These are phyloP conservation scores for Neurospora sp. DNA, from an alignment of 495 filamentous ascomycete genomes.

Conservation along the genomic window DNA sequence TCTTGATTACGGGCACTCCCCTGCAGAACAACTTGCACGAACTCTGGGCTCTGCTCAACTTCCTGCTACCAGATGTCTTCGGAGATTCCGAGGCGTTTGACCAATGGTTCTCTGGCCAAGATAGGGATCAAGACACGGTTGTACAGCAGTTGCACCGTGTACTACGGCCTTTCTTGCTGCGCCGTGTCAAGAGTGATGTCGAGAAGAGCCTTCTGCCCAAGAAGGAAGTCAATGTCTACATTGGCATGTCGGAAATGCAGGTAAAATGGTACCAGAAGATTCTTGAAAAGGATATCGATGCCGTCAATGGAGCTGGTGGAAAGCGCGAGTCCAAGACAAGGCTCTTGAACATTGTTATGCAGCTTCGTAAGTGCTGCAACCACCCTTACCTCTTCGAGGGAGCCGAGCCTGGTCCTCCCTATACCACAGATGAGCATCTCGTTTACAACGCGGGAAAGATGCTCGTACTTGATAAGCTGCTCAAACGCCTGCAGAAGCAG, in stretches of 20 bases:
- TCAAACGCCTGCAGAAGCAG: constrained; percentile 71
- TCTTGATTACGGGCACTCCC: constrained; percentile 94
- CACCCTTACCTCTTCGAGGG: constrained; percentile 98
- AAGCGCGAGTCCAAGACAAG: constrained; percentile 98
- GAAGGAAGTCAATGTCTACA: constrained; percentile 94
- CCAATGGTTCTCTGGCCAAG: constrained; percentile 90
- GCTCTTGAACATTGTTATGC: constrained; percentile 99
- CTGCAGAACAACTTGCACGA: constrained; percentile 98
- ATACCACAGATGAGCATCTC: constrained; percentile 95
- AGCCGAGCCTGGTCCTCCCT: constrained; percentile 93
- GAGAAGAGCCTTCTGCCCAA: constrained; percentile 97
- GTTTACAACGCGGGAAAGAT: constrained; percentile 93
- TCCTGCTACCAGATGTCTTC: constrained; percentile 94
- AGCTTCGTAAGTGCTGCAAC: constrained; percentile 97
- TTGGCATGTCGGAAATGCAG: constrained; percentile 99
- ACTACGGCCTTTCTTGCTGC: constrained; percentile 84
- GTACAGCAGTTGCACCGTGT: constrained; percentile 94
- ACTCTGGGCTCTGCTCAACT: constrained; percentile 97
- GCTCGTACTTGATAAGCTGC: constrained; percentile 89
- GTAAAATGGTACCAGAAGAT: constrained; percentile 99
- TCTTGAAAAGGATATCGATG: constrained; percentile 97
- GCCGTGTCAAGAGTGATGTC: constrained; percentile 95
- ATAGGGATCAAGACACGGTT: constrained; percentile 85
- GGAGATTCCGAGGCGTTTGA: constrained; percentile 97
- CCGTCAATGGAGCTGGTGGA: constrained; percentile 92